phyloP scores from a whole-genome alignment of 31 red algal species.

The Odonthalia washingtoniensis region DNA sequence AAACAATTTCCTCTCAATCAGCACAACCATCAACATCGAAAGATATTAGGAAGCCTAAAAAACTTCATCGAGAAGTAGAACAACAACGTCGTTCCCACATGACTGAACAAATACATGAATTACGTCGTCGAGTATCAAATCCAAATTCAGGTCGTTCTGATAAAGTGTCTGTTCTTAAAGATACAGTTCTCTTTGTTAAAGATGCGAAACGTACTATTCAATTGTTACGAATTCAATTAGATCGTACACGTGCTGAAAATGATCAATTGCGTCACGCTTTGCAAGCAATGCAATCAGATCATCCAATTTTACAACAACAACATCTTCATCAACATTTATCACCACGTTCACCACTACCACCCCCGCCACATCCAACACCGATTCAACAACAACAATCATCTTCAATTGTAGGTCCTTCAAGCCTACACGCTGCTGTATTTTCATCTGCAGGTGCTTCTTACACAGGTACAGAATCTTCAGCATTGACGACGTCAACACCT shows the following conservation, averaged over 20 bases:
- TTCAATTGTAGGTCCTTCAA: too few relatives aligned
- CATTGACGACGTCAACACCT: too few relatives aligned
- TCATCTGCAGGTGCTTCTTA: too few relatives aligned
- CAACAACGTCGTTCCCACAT: conserved; percentile 66
- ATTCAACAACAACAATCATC: too few relatives aligned
- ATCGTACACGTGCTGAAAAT: neutral
- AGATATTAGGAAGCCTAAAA: conserved; percentile 61
- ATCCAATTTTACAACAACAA: neutral
- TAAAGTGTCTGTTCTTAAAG: conserved; percentile 68
- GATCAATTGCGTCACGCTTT: neutral
- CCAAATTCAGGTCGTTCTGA: conserved; percentile 65
- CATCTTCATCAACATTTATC: neutral
- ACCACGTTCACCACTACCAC: too few relatives aligned
- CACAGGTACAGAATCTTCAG: too few relatives aligned
- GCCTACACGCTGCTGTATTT: too few relatives aligned
- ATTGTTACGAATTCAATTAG: conserved; percentile 23
- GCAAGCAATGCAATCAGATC: neutral
- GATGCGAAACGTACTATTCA: conserved; percentile 37
- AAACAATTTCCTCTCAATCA: too few relatives aligned
- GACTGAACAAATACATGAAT: conserved; percentile 67
- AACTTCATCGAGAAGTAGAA: conserved; percentile 73
- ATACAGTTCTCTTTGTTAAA: conserved; percentile 66
- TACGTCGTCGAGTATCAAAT: conserved; percentile 67
- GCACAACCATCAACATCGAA: too few relatives aligned
- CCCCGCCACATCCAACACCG: too few relatives aligned